Base-by-base conservation (phyloP, 2,329 filamentous ascomycete genomes). In the Sporothrix humicola region DNA sequence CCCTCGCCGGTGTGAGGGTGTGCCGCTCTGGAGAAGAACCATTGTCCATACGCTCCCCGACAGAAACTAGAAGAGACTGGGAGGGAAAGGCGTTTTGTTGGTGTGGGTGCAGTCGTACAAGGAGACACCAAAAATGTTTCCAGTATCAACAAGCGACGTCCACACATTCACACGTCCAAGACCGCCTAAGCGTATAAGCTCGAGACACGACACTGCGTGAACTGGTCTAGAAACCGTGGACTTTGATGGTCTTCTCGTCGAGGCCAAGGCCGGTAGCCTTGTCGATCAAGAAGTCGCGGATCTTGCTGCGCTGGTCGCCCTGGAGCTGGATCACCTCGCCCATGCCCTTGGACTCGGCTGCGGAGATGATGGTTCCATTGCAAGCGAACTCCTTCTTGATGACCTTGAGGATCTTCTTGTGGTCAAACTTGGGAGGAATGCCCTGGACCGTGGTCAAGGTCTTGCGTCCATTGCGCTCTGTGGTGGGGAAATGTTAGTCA, bases 391-490 rank as follows among this genome's bases (percentile, higher is more conserved):
- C 72, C 91, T 98, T 98, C 92, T 98, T 98, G 89, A 98, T 97
- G 85, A 97, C 95, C 89, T 98, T 98, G 81, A 99, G 91, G 84
- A 99, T 98, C 88, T 98, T 98, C 91, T 98, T 98, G 86, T 96
- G 94, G 87, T 98, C 95, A 82, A 98, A 98, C 84, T 98, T 98
- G 88, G 96, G 96, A 77, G 96, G 95, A 81, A 99, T 91, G 86
- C 96, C 96, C 90, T 98, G 95, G 82, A 99, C 95, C 81, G 96
- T 99, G 81, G 96, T 99, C 92, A 99, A 90, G 88, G 96, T 98
- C 91, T 99, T 99, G 86, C 96, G 96, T 91, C 96, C 96, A 98
- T 99, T 99, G 87, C 96, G 96, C 88, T 99, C 95, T 98, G 84
- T 48, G 72, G 20, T 20, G 20, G 15, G 12, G 13, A 26, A 0